phyloP scores from a whole-genome alignment of 176 grass and related monocot genomes.

The Triticum timopheevii region DNA sequence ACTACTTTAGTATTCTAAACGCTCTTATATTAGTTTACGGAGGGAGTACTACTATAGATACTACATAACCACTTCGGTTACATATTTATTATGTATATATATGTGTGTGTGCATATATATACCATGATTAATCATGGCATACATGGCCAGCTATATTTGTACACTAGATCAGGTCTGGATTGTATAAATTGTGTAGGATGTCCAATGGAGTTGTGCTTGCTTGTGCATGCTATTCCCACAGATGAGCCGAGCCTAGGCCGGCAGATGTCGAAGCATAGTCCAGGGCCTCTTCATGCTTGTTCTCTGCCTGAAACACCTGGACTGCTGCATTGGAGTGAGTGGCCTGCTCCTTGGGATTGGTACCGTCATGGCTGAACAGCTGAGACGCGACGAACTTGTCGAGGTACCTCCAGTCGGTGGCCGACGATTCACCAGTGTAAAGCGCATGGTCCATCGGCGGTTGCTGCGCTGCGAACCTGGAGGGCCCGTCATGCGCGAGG shows the following conservation, averaged over 20 bases:
- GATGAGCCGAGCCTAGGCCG: conserved; percentile 23
- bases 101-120: conserved; percentile 25
- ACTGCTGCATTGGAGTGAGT: conserved; percentile 32
- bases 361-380: conserved; percentile 61
- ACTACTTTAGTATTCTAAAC: no score
- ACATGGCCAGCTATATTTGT: conserved; percentile 45
- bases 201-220: conserved; percentile 26
- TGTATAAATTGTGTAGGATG: conserved; percentile 25
- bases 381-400: conserved; percentile 92
- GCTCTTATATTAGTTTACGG: no score
- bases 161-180: conserved; percentile 47
- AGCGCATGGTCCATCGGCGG: neutral
- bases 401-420: conserved; percentile 78
- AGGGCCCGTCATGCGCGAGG: conserved; percentile 31
- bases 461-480: conserved; percentile 1
- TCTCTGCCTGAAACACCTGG: conserved; percentile 31
- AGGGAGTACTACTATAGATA: conserved; percentile 15
- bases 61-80: conserved; percentile 57
- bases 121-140: conserved; percentile 33
- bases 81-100: conserved; percentile 50
- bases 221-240: conserved; percentile 60
- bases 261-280: conserved; percentile 70
- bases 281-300: conserved; percentile 40
- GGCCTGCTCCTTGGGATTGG: conserved; percentile 31
- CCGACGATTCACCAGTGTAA: conserved; percentile 36